Conservation (phyloP, 768 basidiomycete genomes). For the Termitomyces sp. region DNA sequence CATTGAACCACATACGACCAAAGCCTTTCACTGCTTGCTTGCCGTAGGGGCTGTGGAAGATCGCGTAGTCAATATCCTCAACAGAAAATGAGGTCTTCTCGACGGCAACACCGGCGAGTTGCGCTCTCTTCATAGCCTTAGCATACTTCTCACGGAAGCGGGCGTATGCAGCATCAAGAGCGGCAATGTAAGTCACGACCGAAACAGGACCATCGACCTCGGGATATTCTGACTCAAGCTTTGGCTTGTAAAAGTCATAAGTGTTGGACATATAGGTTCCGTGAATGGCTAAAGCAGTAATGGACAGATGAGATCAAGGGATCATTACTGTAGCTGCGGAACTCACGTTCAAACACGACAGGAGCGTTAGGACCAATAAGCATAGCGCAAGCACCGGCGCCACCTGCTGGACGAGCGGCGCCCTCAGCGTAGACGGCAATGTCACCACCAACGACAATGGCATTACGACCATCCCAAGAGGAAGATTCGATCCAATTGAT, state of each 20-base stretch:
- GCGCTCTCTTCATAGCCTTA: constrained; percentile 49
- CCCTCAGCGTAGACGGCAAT: constrained; percentile 99
- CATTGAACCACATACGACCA: constrained; percentile 87
- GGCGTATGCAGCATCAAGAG: constrained; percentile 85
- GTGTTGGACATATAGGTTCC: constrained; percentile 97
- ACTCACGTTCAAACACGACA: constrained; percentile 89
- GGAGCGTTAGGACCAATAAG: constrained; percentile 97
- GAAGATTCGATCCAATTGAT: constrained; percentile 97
- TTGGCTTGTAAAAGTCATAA: constrained; percentile 99
- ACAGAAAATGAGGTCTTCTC: constrained; percentile 60
- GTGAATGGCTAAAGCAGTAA: constrained; percentile 65
- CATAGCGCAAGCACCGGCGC: constrained; percentile 93
- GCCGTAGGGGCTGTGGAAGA: constrained; percentile 98
- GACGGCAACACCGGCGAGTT: constrained; percentile 28
- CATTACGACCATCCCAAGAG: constrained; percentile 97
- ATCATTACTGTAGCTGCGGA: neutral
- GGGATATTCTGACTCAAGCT: constrained; percentile 91
- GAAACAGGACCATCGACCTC: constrained; percentile 97
- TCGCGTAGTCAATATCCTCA: constrained; percentile 82
- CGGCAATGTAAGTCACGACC: constrained; percentile 90
- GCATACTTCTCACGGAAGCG: constrained; percentile 80
- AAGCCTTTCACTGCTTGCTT: constrained; percentile 98
- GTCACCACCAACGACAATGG: constrained; percentile 94
- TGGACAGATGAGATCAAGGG: constrained; percentile 9
- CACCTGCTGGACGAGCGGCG: constrained; percentile 89